Conservation (phyloP, 2,329 filamentous ascomycete species). For the Metarhizium rileyi region DNA sequence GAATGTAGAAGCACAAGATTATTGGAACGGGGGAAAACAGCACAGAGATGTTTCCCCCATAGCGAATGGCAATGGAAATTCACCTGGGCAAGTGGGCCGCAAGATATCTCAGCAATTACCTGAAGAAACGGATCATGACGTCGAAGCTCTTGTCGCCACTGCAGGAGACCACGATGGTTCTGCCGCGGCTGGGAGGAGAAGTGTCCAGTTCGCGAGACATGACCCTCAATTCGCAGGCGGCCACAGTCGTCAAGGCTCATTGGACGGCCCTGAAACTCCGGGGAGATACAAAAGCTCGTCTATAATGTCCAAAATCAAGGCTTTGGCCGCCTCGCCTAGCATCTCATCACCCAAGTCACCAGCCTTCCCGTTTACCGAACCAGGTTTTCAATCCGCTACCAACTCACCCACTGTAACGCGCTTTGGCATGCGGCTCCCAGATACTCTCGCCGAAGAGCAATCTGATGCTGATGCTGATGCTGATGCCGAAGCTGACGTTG, state of each 20-base stretch:
- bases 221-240: conserved; percentile 28
- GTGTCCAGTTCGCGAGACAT: conserved; percentile 65
- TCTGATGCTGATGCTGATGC: conserved; percentile 35
- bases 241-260: conserved; percentile 54
- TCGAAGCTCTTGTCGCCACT: background rate
- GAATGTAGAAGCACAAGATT: conserved; percentile 6
- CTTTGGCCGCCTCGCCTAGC: conserved; percentile 49
- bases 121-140: background rate
- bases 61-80: background rate
- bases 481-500: conserved; percentile 20
- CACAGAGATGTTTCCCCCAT: conserved; percentile 8
- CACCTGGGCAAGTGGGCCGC: background rate
- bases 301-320: conserved; percentile 71
- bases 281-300: conserved; percentile 52
- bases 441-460: conserved; percentile 42
- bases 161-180: conserved; percentile 1
- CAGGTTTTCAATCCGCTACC: conserved; percentile 29
- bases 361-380: conserved; percentile 21
- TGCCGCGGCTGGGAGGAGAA: conserved; percentile 31
- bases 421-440: conserved; percentile 38
- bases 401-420: conserved; percentile 39
- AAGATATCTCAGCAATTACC: background rate
- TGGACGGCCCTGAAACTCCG: conserved; percentile 53
- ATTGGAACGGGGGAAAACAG: conserved; percentile 11
- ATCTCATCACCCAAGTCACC: conserved; percentile 37